Base-by-base conservation (phyloP, 768 basidiomycete species). In the Lactarius indigo region DNA sequence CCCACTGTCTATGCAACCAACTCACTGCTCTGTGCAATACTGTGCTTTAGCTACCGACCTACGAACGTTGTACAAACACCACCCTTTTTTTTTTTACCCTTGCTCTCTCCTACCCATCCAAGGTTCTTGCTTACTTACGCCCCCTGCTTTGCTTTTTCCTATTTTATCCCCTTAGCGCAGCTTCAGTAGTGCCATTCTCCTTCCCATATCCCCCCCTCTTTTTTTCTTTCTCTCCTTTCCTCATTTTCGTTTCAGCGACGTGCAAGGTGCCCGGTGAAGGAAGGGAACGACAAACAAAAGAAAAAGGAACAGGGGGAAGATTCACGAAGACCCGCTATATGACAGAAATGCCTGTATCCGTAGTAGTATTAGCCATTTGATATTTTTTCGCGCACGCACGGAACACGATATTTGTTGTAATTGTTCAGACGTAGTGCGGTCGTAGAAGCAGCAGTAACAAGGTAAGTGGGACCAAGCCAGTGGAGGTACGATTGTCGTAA, bases 161-260 rank as follows among this genome's bases (percentile, higher is more conserved):
- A 67, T 64, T 55, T 67, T 67, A 67, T 67, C 62, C 33, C 31
- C 52, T 64, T 67, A 17, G 47, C 47, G 39, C 35, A 37, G 35
- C 56, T 39, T 37, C n/a, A 33, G 20, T 58, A 20, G 30, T 58
- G 23, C 35, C 18, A 15, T 39, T 58, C 57, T 39, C 35, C 57
- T 63, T 56, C 50, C 9, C 47, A 37, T n/a, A n/a, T n/a, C n/a
- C 28, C n/a, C 41, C 20, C 52, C 50, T 42, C 42, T 17, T 57
- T 58, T 28, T 15, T 37, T 56, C 44, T 39, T 41, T n/a, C n/a
- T 6, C 12, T 8, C 35, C 35, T n/a, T 5, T 20, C 10, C 15
- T 18, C 44, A 41, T 23, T 62, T 50, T 50, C 60, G 26, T 47
- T 61, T 65, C 52, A 44, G 50, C 65, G 60, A 66, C 28, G 15